These are phyloP conservation scores for Biscogniauxia marginata DNA, from an alignment of 2,329 filamentous ascomycete species.

Conservation along the genomic window DNA sequence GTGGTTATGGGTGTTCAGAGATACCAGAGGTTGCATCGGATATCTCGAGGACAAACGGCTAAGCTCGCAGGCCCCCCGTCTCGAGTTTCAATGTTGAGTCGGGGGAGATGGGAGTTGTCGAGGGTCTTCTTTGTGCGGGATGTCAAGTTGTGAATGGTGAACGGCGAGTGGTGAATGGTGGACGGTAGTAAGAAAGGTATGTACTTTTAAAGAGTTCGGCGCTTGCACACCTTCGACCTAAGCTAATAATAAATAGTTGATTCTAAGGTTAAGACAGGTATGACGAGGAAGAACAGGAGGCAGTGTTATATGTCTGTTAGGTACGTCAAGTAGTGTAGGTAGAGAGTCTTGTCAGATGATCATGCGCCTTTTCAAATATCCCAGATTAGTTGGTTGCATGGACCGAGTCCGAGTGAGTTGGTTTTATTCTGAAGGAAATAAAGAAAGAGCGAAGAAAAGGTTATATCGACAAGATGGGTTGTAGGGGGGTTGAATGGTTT, in stretches of 20 bases:
- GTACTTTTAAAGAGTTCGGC: not conserved
- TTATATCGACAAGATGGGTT: too few species aligned
- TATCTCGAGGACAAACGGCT: constrained; percentile 19
- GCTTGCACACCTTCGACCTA: not conserved
- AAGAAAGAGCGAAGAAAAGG: not conserved
- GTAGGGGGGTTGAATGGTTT: too few species aligned
- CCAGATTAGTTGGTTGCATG: not conserved
- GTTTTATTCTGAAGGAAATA: not conserved
- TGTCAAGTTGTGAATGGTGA: not conserved
- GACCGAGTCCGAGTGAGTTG: not conserved
- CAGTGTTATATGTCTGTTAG: not conserved
- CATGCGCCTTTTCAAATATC: not conserved
- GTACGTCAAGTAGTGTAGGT: not conserved
- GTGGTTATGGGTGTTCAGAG: constrained; percentile 62
- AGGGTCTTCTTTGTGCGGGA: too few species aligned
- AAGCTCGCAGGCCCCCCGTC: constrained; percentile 10
- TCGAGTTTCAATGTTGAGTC: constrained; percentile 4
- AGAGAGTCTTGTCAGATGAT: constrained; percentile 4
- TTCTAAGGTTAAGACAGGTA: not conserved
- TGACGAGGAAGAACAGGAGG: not conserved
- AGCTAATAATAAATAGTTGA: not conserved
- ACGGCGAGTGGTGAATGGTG: not conserved
- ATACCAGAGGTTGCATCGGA: constrained; percentile 58
- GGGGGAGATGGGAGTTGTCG: not conserved
- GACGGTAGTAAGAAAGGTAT: too few species aligned